Evolutionary conservation across 2,329 filamentous ascomycete genomes (phyloP).

Genomic region (Delphinella strobiligena): DNA sequence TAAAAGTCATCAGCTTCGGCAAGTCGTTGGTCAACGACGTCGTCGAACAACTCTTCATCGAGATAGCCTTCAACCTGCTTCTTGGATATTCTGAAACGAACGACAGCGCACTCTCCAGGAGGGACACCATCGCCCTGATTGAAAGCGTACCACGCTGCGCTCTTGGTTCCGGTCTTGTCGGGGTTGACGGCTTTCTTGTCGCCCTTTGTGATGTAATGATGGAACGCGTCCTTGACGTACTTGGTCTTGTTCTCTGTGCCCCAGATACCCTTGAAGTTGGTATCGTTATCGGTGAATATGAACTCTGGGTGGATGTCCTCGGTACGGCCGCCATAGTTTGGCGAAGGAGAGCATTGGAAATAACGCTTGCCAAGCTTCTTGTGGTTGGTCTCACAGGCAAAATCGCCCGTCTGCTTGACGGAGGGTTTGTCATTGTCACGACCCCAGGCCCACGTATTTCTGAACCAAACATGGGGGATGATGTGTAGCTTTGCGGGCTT

Average conservation of each 20-base stretch:
- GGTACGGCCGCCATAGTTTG: constrained; percentile 64
- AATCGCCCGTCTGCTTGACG: constrained; percentile 55
- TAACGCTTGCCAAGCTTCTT: constrained; percentile 71
- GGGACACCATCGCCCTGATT: constrained; percentile 78
- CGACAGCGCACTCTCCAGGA: constrained; percentile 87
- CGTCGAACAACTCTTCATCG: constrained; percentile 86
- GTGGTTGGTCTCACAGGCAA: constrained; percentile 66
- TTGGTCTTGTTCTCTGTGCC: constrained; percentile 63
- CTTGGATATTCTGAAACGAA: constrained; percentile 78
- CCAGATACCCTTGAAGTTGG: constrained; percentile 70
- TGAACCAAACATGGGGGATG: constrained; percentile 89
- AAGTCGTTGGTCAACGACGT: constrained; percentile 73
- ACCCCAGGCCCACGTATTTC: constrained; percentile 96
- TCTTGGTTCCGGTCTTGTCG: constrained; percentile 68
- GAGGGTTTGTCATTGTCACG: constrained; percentile 73
- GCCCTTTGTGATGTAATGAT: constrained; percentile 71
- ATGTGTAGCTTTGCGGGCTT: constrained; percentile 88
- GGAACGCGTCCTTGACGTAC: constrained; percentile 93
- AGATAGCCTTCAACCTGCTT: constrained; percentile 59
- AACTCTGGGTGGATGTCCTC: constrained; percentile 76
- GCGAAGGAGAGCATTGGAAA: constrained; percentile 77
- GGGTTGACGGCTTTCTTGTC: constrained; percentile 78
- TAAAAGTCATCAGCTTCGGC: constrained; percentile 97
- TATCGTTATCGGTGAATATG: constrained; percentile 93
- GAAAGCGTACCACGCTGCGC: constrained; percentile 83